Percentiles rank a stretch among this genome's conserved stretches.
phyloP scores from a whole-genome alignment of 495 filamentous ascomycete genomes.

The Penicillium pancosmium region DNA sequence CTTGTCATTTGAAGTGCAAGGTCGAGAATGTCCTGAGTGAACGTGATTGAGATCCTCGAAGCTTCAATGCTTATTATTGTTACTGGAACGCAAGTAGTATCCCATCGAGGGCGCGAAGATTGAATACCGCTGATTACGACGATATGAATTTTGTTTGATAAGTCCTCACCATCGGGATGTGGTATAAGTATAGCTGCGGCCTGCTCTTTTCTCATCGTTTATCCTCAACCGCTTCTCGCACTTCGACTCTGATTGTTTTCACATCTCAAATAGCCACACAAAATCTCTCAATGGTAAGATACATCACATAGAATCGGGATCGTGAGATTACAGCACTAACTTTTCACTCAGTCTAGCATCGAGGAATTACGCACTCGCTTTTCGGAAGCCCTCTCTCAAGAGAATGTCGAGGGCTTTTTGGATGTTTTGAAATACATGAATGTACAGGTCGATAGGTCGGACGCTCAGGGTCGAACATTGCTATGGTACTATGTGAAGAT shows the following conservation, averaged over 20 bases:
- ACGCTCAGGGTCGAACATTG: conserved; percentile 5
- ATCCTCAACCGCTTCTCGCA: not conserved
- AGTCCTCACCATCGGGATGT: not conserved
- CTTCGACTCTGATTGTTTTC: not conserved
- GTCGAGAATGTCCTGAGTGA: too few species aligned
- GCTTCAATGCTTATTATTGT: not conserved
- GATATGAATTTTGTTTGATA: conserved; percentile 1
- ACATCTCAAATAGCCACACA: conserved; percentile 1
- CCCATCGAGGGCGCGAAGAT: not conserved
- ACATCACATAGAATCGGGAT: conserved; percentile 3
- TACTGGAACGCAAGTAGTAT: not conserved
- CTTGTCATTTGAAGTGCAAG: too few species aligned
- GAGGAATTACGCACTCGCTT: not conserved
- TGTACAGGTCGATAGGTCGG: not conserved
- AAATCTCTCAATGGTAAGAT: conserved; percentile 1
- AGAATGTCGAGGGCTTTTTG: conserved; percentile 4
- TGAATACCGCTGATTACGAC: not conserved
- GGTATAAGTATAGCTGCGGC: conserved; percentile 4
- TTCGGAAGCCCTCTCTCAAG: conserved; percentile 4
- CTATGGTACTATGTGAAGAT: conserved; percentile 4
- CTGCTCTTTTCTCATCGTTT: conserved; percentile 1
- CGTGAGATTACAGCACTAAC: not conserved
- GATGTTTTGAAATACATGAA: conserved; percentile 4
- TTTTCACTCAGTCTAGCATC: conserved; percentile 2
- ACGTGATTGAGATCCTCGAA: conserved; percentile 1